Evolutionary conservation across 306 rosid species (phyloP), one percentile per base, ranked within the genome.

Genomic region (Biancaea sappan): DNA sequence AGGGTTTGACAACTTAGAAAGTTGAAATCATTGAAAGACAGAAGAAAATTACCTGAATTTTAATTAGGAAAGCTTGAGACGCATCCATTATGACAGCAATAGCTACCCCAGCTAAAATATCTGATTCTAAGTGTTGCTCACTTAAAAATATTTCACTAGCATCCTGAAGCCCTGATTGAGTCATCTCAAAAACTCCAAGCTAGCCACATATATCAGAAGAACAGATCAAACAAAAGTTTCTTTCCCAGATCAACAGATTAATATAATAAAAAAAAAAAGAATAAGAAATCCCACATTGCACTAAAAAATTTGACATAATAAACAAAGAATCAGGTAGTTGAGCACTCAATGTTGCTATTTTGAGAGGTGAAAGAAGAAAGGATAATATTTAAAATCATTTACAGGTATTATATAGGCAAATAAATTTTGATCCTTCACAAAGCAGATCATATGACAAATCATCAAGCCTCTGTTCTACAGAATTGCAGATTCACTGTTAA

Each of bases 121-220:
- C 88, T n/a, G 98, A 94, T 71, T 84, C 88, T 3, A 82, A 62
- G 77, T 76, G 53, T 69, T 91, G 93, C 60, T 91, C 90, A 48
- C 93, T 87, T 76, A 92, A 76, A 80, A 90, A 94, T 81, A 94
- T 90, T 82, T 78, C 90, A 69, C 91, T 86, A n/a, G 97, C 89
- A 84, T 91, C 87, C 85, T 80, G 83, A 40, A 94, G 72, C 66
- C 98, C 97, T 3, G 84, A 83, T 32, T 89, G 87, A 62, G 85
- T 78, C 98, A 94, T 94, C 82, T 94, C 93, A 84, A 94, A 86
- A 71, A 94, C 97, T 80, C 96, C 98, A 69, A 94, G 98, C 97
- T 92, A 87, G 60, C 75, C 71, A 77, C 41, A 81, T 22, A 78
- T 25, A 77, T 75, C 35, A 52, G 69, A 61, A 71, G 46, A 77